These are phyloP conservation scores for Pseudogymnoascus sp. DNA, from an alignment of 2,329 filamentous ascomycete genomes.

Conservation along the genomic window DNA sequence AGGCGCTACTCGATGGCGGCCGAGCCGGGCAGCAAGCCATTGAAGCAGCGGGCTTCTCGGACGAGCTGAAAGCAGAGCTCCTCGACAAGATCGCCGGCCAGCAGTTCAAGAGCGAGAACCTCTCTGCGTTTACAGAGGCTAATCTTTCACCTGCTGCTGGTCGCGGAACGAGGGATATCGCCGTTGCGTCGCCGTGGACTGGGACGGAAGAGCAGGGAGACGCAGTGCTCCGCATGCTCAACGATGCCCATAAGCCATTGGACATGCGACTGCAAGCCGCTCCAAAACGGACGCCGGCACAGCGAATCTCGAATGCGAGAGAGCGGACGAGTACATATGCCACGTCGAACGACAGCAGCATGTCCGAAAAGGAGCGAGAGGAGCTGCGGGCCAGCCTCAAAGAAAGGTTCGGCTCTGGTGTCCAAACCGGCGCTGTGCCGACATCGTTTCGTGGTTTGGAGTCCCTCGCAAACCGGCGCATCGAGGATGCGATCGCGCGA, in stretches of 20 bases:
- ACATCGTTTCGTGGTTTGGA: slow-evolving; percentile 70
- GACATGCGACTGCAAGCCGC: slow-evolving; percentile 44
- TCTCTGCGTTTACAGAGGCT: slow-evolving; percentile 41
- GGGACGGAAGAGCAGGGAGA: slow-evolving; percentile 70
- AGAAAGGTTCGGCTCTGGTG: slow-evolving; percentile 69
- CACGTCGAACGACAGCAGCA: slow-evolving; percentile 40
- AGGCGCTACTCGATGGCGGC: slow-evolving; percentile 52
- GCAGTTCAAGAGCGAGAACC: slow-evolving; percentile 44
- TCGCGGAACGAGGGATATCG: slow-evolving; percentile 59
- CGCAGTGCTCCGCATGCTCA: slow-evolving; percentile 73
- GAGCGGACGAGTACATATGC: slow-evolving; percentile 52
- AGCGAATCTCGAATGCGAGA: slow-evolving; percentile 45
- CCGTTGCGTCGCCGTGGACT: slow-evolving; percentile 64
- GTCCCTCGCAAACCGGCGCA: slow-evolving; percentile 80
- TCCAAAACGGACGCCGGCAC: slow-evolving; percentile 35
- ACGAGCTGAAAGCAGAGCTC: slow-evolving; percentile 52
- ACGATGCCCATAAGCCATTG: slow-evolving; percentile 69
- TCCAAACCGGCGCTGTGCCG: slow-evolving; percentile 55
- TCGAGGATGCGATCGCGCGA: slow-evolving; percentile 86
- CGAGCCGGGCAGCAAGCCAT: slow-evolving; percentile 50
- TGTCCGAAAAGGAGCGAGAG: slow-evolving; percentile 66
- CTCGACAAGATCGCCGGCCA: slow-evolving; percentile 49
- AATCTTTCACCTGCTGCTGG: slow-evolving; percentile 51
- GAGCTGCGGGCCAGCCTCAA: slow-evolving; percentile 65
- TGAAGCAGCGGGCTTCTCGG: slow-evolving; percentile 56